These are phyloP conservation scores for Wickerhamomyces xylosicus DNA, from an alignment of 805 yeast genomes.

Conservation along the genomic window DNA sequence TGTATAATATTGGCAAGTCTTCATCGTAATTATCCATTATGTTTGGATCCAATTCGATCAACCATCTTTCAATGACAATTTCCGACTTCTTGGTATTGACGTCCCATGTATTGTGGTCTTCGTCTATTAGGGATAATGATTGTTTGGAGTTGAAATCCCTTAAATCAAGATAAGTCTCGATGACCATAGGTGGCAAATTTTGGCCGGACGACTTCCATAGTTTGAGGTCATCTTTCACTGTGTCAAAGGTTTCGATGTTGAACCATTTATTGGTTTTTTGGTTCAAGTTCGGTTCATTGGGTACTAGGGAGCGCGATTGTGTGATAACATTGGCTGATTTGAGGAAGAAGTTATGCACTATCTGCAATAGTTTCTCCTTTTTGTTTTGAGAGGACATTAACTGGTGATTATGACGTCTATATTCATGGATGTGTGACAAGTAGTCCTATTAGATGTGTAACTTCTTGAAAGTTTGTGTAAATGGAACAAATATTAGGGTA, in stretches of 20 bases:
- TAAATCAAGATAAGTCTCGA: slow-evolving; percentile 74
- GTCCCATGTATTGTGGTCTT: slow-evolving; percentile 40
- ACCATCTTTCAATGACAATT: slow-evolving; percentile 92
- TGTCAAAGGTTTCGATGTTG: slow-evolving; percentile 35
- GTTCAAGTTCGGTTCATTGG: slow-evolving; percentile 1
- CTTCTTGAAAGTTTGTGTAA: no score
- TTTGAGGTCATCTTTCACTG: slow-evolving; percentile 43
- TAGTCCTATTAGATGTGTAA: neutral
- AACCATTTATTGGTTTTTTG: slow-evolving; percentile 52
- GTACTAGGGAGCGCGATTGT: slow-evolving; percentile 27
- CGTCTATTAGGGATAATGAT: slow-evolving; percentile 48
- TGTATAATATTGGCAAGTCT: slow-evolving; percentile 62
- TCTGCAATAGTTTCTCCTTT: slow-evolving; percentile 18
- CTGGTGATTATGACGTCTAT: neutral
- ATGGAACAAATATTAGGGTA: no score
- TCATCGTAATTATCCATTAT: slow-evolving; percentile 24
- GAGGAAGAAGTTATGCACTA: slow-evolving; percentile 43
- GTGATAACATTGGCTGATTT: slow-evolving; percentile 51
- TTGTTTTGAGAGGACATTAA: slow-evolving; percentile 2
- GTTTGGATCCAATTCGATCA: slow-evolving; percentile 62
- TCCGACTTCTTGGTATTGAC: slow-evolving; percentile 64
- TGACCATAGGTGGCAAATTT: slow-evolving; percentile 67
- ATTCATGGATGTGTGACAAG: neutral
- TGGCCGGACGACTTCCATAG: slow-evolving; percentile 41
- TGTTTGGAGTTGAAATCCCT: slow-evolving; percentile 46